Evolutionary conservation across 2,329 filamentous ascomycete species (phyloP).

Genomic region (Pleomassaria siparia): DNA sequence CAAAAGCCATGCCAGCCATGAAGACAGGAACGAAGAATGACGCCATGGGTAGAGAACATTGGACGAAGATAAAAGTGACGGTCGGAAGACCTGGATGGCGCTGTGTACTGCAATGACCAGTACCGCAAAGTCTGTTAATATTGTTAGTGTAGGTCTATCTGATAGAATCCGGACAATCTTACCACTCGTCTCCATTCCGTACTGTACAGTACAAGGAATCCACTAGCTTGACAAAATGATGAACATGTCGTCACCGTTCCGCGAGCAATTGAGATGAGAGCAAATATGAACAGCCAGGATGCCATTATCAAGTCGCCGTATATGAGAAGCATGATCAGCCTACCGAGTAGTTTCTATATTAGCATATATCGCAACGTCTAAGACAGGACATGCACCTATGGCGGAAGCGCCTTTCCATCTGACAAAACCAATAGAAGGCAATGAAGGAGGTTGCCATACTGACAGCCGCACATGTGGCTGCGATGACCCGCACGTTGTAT

Average conservation of each 20-base stretch:
- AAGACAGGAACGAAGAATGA: constrained; percentile 58
- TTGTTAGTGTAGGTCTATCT: constrained; percentile 56
- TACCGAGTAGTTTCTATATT: constrained; percentile 33
- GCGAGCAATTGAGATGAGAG: constrained; percentile 58
- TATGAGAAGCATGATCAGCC: constrained; percentile 73
- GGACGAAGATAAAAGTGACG: constrained; percentile 48
- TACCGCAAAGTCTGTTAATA: constrained; percentile 62
- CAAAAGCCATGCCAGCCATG: constrained; percentile 65
- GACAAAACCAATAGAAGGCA: constrained; percentile 70
- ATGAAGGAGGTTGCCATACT: constrained; percentile 60
- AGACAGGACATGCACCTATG: constrained; percentile 61
- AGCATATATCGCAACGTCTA: not conserved
- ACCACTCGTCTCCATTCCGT: constrained; percentile 68
- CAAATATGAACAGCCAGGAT: constrained; percentile 67
- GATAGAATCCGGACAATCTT: constrained; percentile 18
- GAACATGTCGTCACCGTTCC: constrained; percentile 56
- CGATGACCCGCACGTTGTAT: constrained; percentile 37
- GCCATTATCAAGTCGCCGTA: constrained; percentile 72
- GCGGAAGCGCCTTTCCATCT: constrained; percentile 73
- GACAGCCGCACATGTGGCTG: constrained; percentile 43
- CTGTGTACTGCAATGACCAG: constrained; percentile 74
- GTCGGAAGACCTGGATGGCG: constrained; percentile 69
- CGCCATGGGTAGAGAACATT: constrained; percentile 71
- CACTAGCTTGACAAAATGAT: constrained; percentile 66
- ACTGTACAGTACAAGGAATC: constrained; percentile 64